These are phyloP conservation scores for Phytophthora nicotianae DNA, from an alignment of 352 stramenopile genomes.

Conservation along the genomic window DNA sequence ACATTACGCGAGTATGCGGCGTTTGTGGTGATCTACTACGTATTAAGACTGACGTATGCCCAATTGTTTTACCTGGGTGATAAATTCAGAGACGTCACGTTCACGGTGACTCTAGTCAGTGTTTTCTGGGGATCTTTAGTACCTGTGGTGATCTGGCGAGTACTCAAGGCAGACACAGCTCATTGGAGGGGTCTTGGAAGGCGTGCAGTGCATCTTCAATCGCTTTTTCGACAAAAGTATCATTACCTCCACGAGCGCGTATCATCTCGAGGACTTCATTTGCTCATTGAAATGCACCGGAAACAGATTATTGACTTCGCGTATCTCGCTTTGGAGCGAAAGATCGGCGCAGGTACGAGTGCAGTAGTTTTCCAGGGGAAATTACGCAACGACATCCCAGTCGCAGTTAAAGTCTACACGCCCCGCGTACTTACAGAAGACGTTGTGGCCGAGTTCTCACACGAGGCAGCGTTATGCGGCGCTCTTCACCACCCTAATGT, in stretches of 20 bases:
- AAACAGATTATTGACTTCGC: constrained; percentile 76
- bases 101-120: constrained; percentile 41
- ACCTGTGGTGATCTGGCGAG: constrained; percentile 72
- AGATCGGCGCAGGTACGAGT: constrained; percentile 60
- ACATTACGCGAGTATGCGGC: constrained; percentile 64
- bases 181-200: constrained; percentile 72
- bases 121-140: constrained; percentile 58
- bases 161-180: constrained; percentile 73
- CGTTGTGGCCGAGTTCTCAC: constrained; percentile 79
- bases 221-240: constrained; percentile 53
- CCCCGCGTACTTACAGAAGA: constrained; percentile 60
- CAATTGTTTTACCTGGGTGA: constrained; percentile 40
- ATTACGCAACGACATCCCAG: constrained; percentile 53
- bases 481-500: constrained; percentile 81
- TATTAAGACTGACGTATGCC: constrained; percentile 44
- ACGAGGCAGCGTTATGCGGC: constrained; percentile 77
- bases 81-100: constrained; percentile 31
- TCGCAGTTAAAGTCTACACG: constrained; percentile 85
- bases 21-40: constrained; percentile 54
- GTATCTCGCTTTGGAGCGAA: constrained; percentile 48
- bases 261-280: constrained; percentile 66
- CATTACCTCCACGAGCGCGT: constrained; percentile 56
- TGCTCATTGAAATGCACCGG: constrained; percentile 72
- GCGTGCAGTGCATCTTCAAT: constrained; percentile 60
- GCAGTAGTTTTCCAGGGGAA: constrained; percentile 68